phyloP scores from a whole-genome alignment of 345 rosid genomes.

The Sonneratia caseolaris region DNA sequence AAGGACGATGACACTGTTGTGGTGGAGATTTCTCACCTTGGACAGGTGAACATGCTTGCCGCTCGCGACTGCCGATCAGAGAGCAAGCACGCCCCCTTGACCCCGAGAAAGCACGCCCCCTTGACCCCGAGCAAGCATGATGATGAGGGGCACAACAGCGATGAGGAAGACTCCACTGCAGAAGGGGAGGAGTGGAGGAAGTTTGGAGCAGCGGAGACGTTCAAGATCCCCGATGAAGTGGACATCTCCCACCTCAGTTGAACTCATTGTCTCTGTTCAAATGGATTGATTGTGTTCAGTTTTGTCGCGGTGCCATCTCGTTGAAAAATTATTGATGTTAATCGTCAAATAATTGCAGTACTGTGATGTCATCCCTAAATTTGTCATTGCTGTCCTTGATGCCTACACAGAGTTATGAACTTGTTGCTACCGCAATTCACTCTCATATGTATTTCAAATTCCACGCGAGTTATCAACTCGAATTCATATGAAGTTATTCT shows the following conservation, averaged over 20 bases:
- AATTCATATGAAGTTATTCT: not conserved
- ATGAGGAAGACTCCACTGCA: slow-evolving; percentile 24
- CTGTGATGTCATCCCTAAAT: not conserved
- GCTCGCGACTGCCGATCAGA: slow-evolving; percentile 49
- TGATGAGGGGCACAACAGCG: slow-evolving; percentile 27
- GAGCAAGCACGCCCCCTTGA: slow-evolving; percentile 36
- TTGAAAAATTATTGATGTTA: not conserved
- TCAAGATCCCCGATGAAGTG: slow-evolving; percentile 69
- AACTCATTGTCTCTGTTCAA: slow-evolving; percentile 1
- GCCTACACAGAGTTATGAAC: not conserved
- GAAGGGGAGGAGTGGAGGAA: slow-evolving; percentile 49
- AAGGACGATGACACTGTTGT: slow-evolving; percentile 59
- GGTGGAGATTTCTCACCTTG: slow-evolving; percentile 74
- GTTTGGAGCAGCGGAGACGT: slow-evolving; percentile 90
- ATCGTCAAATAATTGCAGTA: not conserved
- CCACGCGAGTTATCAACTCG: not conserved
- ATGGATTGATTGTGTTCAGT: not conserved
- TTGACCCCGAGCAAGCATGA: slow-evolving; percentile 14
- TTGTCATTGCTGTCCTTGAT: not conserved
- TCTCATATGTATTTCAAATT: not conserved
- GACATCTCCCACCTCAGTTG: slow-evolving; percentile 69
- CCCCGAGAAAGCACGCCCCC: slow-evolving; percentile 41
- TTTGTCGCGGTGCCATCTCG: not conserved
- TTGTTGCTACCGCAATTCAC: not conserved
- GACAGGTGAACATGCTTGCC: slow-evolving; percentile 91